Evolutionary conservation across 2,329 filamentous ascomycete species (phyloP).

Genomic region (Dothiorella sarmentorum): DNA sequence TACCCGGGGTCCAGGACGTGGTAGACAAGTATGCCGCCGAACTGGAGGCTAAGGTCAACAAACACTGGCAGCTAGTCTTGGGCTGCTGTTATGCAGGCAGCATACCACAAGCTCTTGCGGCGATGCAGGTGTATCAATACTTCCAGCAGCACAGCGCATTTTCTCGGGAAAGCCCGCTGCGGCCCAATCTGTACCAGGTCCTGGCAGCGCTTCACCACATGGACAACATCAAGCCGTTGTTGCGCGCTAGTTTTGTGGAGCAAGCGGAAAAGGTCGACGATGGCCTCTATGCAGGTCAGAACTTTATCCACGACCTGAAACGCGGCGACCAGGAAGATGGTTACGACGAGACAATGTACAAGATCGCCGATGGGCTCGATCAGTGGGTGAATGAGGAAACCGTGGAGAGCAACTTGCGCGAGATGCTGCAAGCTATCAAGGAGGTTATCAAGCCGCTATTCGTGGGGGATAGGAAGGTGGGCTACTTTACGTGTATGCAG

Average conservation of each 20-base stretch:
- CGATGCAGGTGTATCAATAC: not conserved
- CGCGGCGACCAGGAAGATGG: not conserved
- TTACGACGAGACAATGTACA: not conserved
- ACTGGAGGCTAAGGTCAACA: not conserved
- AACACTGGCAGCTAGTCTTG: not conserved
- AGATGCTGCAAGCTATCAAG: not conserved
- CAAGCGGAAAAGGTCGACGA: not conserved
- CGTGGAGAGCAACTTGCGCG: not conserved
- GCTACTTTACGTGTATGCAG: not conserved
- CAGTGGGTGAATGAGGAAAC: not conserved
- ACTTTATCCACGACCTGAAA: not conserved
- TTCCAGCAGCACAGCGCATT: not conserved
- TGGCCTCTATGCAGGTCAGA: not conserved
- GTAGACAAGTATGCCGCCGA: not conserved
- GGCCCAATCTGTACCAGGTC: not conserved
- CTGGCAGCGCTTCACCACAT: not conserved
- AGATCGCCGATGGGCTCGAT: not conserved
- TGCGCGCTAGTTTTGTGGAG: not conserved
- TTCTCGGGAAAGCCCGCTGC: not conserved
- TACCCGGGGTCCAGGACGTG: not conserved
- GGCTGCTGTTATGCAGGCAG: not conserved
- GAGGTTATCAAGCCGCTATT: not conserved
- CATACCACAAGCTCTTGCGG: not conserved
- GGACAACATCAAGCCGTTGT: not conserved
- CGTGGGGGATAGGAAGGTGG: not conserved